Percentiles rank a stretch among this genome's conserved stretches.
These are phyloP conservation scores for Candida qinlingensis DNA, from an alignment of 805 yeast genomes.

Conservation along the genomic window DNA sequence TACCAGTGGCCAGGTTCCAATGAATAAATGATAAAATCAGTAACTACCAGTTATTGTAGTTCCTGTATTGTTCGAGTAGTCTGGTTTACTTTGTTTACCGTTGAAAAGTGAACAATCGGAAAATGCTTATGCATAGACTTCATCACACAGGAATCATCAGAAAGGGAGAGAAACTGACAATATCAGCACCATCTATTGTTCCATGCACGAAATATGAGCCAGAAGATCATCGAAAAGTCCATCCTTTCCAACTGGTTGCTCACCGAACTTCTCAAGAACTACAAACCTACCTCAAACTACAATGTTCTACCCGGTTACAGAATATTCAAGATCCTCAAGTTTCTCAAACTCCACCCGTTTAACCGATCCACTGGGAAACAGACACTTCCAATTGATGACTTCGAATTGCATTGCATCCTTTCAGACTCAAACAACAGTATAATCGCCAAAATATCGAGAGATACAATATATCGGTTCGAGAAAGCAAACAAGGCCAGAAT, in stretches of 20 bases:
- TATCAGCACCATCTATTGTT: neutral
- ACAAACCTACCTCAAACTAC: neutral
- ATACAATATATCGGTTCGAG: neutral
- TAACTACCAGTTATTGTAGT: too few species aligned
- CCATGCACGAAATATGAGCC: neutral
- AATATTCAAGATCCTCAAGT: conserved; percentile 6
- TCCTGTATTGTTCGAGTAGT: too few species aligned
- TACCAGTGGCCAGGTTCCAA: too few species aligned
- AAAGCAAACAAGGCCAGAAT: neutral
- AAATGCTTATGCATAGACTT: too few species aligned
- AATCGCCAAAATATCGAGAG: neutral
- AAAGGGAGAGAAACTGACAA: too few species aligned
- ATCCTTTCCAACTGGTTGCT: conserved; percentile 2
- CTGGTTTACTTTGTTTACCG: too few species aligned
- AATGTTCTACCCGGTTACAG: neutral
- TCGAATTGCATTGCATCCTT: conserved; percentile 1
- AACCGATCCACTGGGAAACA: neutral
- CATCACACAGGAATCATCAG: too few species aligned
- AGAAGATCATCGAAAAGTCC: conserved; percentile 2
- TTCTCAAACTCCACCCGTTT: neutral
- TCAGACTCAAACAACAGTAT: conserved; percentile 7
- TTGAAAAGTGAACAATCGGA: too few species aligned
- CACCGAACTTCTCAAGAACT: neutral
- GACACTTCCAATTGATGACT: neutral
- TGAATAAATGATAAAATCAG: too few species aligned